A percentile compares a stretch with the other conserved stretches of the same genome.
Conservation (phyloP, 1,139 yeast genomes). For the Blastobotrys proliferans region DNA sequence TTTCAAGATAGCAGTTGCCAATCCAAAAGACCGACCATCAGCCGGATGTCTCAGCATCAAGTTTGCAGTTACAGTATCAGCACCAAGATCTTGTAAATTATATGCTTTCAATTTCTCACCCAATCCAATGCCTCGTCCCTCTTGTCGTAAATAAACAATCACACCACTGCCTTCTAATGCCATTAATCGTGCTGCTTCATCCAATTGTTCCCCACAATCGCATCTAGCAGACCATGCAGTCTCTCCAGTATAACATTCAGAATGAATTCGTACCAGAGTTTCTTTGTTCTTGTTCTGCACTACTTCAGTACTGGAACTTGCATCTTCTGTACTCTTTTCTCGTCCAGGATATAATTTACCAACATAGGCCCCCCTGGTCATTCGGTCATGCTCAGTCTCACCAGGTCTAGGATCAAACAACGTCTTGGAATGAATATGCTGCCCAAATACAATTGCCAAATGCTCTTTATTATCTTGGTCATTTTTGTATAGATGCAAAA, state of each 20-base stretch:
- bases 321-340: conserved; percentile 36
- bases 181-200: conserved; percentile 94
- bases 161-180: conserved; percentile 86
- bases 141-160: conserved; percentile 93
- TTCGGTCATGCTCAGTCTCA: conserved; percentile 87
- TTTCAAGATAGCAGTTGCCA: conserved; percentile 87
- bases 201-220: conserved; percentile 98
- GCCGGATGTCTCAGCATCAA: conserved; percentile 92
- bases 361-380: conserved; percentile 95
- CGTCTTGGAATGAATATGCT: conserved; percentile 73
- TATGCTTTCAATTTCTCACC: conserved; percentile 97
- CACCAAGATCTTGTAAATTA: conserved; percentile 94
- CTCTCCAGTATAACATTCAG: conserved; percentile 98
- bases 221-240: conserved; percentile 99
- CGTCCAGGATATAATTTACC: conserved; percentile 90
- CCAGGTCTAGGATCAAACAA: conserved; percentile 57
- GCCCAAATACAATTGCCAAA: conserved; percentile 95
- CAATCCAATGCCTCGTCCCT: conserved; percentile 96
- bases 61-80: conserved; percentile 97
- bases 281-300: conserved; percentile 28
- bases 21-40: conserved; percentile 85
- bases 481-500: conserved; percentile 82
- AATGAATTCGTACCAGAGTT: conserved; percentile 78
- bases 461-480: conserved; percentile 90
- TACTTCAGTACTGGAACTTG: conserved; percentile 26